phyloP scores from a whole-genome alignment of 2,329 filamentous ascomycete genomes.

The Pestalotiopsis sp. region DNA sequence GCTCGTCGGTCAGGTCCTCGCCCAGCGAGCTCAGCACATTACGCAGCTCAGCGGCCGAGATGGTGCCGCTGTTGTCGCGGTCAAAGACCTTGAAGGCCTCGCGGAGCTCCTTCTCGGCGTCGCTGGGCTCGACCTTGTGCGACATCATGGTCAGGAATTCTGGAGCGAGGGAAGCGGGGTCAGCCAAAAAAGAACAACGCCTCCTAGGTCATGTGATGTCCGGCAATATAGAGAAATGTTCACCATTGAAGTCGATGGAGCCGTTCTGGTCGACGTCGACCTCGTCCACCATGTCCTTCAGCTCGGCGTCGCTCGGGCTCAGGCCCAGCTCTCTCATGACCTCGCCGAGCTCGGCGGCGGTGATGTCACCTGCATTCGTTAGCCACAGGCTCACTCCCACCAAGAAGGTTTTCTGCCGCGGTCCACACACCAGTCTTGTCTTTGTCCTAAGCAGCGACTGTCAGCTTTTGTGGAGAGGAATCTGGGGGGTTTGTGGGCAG shows the following conservation, averaged over 20 bases:
- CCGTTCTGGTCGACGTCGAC: conserved; percentile 7
- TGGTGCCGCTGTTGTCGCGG: conserved; percentile 4
- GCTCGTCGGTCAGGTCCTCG: conserved; percentile 3
- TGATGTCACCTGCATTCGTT: not conserved
- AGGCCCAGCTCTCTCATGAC: conserved; percentile 4
- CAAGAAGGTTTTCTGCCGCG: not conserved
- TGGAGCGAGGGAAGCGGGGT: not conserved
- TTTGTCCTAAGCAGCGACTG: not conserved
- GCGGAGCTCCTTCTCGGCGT: not conserved
- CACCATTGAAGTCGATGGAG: conserved; percentile 5
- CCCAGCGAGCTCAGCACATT: not conserved
- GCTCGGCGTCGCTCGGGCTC: conserved; percentile 1
- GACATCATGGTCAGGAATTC: conserved; percentile 8
- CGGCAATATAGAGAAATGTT: not conserved
- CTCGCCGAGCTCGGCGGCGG: not conserved
- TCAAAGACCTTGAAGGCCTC: conserved; percentile 10
- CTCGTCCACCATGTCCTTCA: conserved; percentile 3
- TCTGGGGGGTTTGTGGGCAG: not conserved
- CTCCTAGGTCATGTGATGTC: not conserved
- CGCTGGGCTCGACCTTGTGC: not conserved
- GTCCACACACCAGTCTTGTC: not conserved
- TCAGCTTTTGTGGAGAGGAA: not conserved
- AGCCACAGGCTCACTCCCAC: not conserved
- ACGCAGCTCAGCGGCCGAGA: conserved; percentile 1
- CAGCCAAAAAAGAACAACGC: not conserved